Evolutionary conservation across 768 basidiomycete species (phyloP), one percentile per base, ranked within the genome.

Genomic region (Rhodotorula sphaerocarpa): DNA sequence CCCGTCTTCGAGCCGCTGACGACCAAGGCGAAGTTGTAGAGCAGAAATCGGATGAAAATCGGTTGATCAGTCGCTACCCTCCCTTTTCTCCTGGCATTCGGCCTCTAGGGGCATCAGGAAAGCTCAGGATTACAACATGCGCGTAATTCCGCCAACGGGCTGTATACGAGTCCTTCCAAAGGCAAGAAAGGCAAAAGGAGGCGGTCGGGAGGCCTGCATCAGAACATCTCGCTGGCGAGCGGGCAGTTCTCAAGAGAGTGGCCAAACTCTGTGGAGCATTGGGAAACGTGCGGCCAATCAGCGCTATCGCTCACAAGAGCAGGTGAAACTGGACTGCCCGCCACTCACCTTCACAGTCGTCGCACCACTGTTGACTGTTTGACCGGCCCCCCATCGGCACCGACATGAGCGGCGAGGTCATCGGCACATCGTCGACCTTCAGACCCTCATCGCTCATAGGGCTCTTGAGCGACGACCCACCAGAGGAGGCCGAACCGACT

Each of bases 211-310:
- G 9, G 36, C 16, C 36, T 16, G 36, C 16, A 1, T 58, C 76
- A 91, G 77, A 91, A 92, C 60, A 91, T 86, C 76, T 92, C 90
- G 74, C 84, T 75, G 16, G 88, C 88, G 74, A 89, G 83, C 44
- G 88, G 88, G 72, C 90, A 92, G 64, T 89, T 82, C 41, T 80
- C 81, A 9, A 88, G 82, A 42, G 79, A 72, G 74, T 91, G 89
- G 12, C 88, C 89, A 55, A 48, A 63, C 30, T 62, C 58, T 57
- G 55, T 44, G 53, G n/a, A n/a, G n/a, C n/a, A n/a, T n/a, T n/a
- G n/a, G 18, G 28, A 34, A 6, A 11, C 3, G 9, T 7, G 3
- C 23, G 34, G n/a, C 14, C 34, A 16, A 27, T 7, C 21, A 15
- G 16, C 1, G 25, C 7, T 14, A 52, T n/a, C n/a, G 10, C 15